Evolutionary conservation across 352 stramenopile species (phyloP).

Genomic region (Phytophthora constricta): DNA sequence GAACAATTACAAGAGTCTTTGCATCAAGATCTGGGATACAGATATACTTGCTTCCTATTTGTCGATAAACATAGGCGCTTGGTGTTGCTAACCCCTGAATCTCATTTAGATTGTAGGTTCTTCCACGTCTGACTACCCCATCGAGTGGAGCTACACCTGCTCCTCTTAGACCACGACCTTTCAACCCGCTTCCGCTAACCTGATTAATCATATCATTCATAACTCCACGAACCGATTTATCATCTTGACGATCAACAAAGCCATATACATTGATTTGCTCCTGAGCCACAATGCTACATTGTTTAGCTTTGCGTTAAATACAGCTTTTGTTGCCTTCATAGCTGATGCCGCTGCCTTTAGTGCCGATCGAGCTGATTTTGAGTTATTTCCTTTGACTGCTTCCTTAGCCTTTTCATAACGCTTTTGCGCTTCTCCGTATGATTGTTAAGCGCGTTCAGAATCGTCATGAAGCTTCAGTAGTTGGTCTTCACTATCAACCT

Average conservation of each 20-base stretch:
- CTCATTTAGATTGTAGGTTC: conserved; percentile 24
- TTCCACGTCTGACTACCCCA: not conserved
- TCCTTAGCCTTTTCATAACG: conserved; percentile 14
- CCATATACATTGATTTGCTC: not conserved
- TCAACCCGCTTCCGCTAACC: not conserved
- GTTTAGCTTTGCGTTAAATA: conserved; percentile 1
- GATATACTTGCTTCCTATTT: too few relatives aligned
- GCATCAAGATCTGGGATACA: too few relatives aligned
- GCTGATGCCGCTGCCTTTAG: conserved; percentile 7
- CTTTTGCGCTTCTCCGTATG: conserved; percentile 15
- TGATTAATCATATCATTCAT: conserved; percentile 15
- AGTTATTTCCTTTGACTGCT: conserved; percentile 1
- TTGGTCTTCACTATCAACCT: conserved; percentile 1
- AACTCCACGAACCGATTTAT: not conserved
- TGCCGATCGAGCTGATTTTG: conserved; percentile 8
- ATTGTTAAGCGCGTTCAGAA: conserved; percentile 6
- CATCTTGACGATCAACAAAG: not conserved
- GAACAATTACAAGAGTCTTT: too few relatives aligned
- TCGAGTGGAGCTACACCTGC: conserved; percentile 12
- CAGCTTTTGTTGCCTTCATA: conserved; percentile 10
- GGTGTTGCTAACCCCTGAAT: conserved; percentile 10
- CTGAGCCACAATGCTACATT: not conserved
- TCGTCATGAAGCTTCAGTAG: conserved; percentile 13
- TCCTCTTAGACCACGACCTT: conserved; percentile 10
- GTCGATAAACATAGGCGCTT: conserved; percentile 2